These are phyloP conservation scores for Talaromyces atroroseus DNA, from an alignment of 2,329 filamentous ascomycete species.

Conservation along the genomic window DNA sequence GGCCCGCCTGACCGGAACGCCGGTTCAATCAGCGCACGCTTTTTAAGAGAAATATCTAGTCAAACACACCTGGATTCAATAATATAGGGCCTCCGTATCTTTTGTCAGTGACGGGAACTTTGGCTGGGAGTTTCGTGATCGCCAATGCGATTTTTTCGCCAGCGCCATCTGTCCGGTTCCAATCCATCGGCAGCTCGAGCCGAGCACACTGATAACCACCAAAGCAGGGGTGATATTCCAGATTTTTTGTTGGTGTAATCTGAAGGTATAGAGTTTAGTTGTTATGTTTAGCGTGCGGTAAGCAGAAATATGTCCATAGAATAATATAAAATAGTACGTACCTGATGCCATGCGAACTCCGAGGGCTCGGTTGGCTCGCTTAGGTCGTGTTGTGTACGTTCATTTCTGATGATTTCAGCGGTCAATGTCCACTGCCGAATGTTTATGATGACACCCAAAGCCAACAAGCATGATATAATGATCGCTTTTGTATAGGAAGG, in stretches of 20 bases:
- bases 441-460: background rate
- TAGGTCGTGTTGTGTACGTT: background rate
- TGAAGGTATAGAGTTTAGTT: background rate
- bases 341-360: conserved; percentile 8
- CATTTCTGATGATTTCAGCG: background rate
- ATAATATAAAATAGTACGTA: background rate
- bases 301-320: background rate
- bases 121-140: conserved; percentile 9
- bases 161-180: conserved; percentile 11
- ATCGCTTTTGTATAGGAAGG: background rate
- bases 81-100: conserved; percentile 36
- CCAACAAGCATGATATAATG: background rate
- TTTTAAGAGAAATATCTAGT: background rate
- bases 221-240: conserved; percentile 4
- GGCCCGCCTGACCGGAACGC: conserved; percentile 1
- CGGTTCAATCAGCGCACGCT: background rate
- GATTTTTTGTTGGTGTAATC: background rate
- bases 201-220: conserved; percentile 7
- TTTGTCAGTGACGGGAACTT: conserved; percentile 22
- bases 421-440: background rate
- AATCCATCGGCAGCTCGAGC: conserved; percentile 10
- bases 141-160: conserved; percentile 6
- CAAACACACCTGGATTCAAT: conserved; percentile 33
- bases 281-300: background rate
- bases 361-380: background rate